Base-by-base conservation (phyloP, 208 protist species). In the Trypanosoma platydactyli region DNA sequence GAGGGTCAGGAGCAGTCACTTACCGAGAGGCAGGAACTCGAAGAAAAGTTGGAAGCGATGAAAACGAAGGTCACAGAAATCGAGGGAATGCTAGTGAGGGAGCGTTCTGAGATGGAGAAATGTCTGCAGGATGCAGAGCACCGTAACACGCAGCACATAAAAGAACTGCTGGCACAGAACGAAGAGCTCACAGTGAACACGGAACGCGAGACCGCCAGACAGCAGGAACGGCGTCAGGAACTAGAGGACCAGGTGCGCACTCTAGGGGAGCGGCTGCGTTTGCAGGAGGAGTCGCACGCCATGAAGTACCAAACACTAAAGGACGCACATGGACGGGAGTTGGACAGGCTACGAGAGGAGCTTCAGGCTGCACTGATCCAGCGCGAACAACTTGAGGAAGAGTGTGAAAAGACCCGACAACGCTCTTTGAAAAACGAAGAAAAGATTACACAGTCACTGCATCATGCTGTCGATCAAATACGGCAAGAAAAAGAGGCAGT, bases 401-500 rank as follows among this genome's bases (percentile, higher is more conserved):
- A 86, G 53, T 65, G 56, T 30, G 48, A 66, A 24, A 54, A 59
- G 27, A 54, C 22, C 1, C 44, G 52, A 41, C 63, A 91, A 20
- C 79, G 73, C 50, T 62, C 73, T 0, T 57, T 68, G 25, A 79
- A 75, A 60, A 70, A 73, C 25, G 84, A 94, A 65, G 71, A 78
- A 27, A 88, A 80, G 60, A 35, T 77, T 1, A 66, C 68, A 5
- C 78, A 82, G 44, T 48, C 76, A 16, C 71, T 94, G 45, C 82
- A 83, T 22, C 62, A 89, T 52, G 70, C 81, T 30, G 62, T 87
- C 27, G 84, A 89, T 50, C 69, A 85, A 60, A 57, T 68, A 15
- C 73, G 83, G 7, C 68, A 74, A 30, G 88, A 91, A 50, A 88
- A 88, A 54, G 81, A 91, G 68, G 24, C 66, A 27, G 66, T 71